phyloP scores from a whole-genome alignment of 768 basidiomycete species.

The Leccinum longicurvipes region DNA sequence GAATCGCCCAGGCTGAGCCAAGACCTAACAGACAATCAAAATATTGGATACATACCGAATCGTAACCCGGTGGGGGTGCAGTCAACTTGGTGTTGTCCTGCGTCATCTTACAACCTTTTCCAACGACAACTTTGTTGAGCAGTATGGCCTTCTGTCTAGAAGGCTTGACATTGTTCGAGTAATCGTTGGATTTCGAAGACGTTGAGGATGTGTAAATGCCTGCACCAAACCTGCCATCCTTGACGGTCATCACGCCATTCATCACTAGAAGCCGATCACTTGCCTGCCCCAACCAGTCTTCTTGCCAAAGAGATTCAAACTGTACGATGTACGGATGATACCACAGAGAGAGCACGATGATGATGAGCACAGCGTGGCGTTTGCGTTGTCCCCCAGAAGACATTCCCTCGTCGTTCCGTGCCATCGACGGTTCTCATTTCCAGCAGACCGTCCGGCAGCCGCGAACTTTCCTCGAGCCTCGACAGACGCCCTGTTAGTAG shows the following conservation, averaged over 20 bases:
- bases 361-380: constrained; percentile 49
- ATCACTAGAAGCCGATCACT: constrained; percentile 5
- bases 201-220: constrained; percentile 77
- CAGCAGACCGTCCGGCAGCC: constrained; percentile 49
- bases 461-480: constrained; percentile 60
- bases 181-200: constrained; percentile 78
- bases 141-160: constrained; percentile 61
- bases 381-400: constrained; percentile 60
- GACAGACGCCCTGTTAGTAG: constrained; percentile 43
- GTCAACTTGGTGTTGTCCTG: constrained; percentile 55
- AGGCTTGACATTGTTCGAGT: constrained; percentile 55
- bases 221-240: constrained; percentile 51
- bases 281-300: constrained; percentile 73
- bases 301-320: constrained; percentile 60
- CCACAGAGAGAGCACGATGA: constrained; percentile 58
- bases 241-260: constrained; percentile 3
- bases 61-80: constrained; percentile 58
- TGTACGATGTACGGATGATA: constrained; percentile 63
- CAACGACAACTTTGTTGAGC: constrained; percentile 73
- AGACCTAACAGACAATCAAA: neutral
- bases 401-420: constrained; percentile 69
- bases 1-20: neutral
- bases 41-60: constrained; percentile 48
- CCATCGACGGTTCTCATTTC: constrained; percentile 75
- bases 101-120: constrained; percentile 64